Percentiles rank a stretch among this genome's conserved stretches.
Evolutionary conservation across 768 basidiomycete species (phyloP).

Genomic region (Boletus rubroflammeus): DNA sequence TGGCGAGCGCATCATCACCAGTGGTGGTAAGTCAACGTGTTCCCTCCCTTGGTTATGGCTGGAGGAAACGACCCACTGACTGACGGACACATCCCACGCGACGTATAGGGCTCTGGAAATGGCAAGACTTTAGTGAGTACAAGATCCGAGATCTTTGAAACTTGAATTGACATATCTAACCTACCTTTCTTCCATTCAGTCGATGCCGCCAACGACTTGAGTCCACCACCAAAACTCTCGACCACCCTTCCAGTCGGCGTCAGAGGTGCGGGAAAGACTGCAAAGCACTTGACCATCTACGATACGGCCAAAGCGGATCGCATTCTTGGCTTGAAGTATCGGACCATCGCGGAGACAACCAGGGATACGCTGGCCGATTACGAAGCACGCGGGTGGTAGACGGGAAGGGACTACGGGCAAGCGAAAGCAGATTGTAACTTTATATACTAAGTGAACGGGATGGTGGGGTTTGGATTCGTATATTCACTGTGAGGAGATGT

Average conservation of each 20-base stretch:
- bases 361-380: conserved; percentile 43
- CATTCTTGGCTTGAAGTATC: conserved; percentile 42
- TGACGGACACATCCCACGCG: not conserved
- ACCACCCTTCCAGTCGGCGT: conserved; percentile 32
- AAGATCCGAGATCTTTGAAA: not conserved
- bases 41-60: too few relatives aligned
- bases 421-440: not conserved
- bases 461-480: not conserved
- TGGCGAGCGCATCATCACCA: conserved; percentile 54
- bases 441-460: not conserved
- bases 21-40: conserved; percentile 24
- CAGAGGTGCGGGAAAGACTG: conserved; percentile 31
- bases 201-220: conserved; percentile 35
- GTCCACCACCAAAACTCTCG: conserved; percentile 30
- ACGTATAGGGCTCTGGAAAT: conserved; percentile 26
- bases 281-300: conserved; percentile 28
- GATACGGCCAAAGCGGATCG: conserved; percentile 36
- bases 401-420: not conserved
- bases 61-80: not conserved
- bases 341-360: conserved; percentile 37
- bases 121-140: conserved; percentile 31
- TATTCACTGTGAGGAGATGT: not conserved
- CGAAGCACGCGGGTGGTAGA: conserved; percentile 41
- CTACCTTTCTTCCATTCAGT: conserved; percentile 21
- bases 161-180: not conserved